phyloP scores from a whole-genome alignment of 495 filamentous ascomycete genomes.

The Venustampulla echinocandica region DNA sequence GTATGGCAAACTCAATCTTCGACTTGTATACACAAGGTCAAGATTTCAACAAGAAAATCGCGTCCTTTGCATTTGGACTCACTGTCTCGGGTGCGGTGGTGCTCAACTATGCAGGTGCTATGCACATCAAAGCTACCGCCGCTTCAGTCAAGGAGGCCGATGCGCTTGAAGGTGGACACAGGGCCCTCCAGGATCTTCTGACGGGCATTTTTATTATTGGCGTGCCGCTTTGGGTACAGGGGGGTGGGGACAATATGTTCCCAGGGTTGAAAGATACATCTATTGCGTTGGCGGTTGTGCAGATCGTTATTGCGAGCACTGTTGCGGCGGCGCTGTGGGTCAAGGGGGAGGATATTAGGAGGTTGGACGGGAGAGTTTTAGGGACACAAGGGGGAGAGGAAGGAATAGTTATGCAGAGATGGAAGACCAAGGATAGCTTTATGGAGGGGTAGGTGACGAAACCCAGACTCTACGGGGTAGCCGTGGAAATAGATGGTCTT shows the following conservation, averaged over 20 bases:
- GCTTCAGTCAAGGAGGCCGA: not conserved
- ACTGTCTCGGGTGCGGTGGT: conserved; percentile 8
- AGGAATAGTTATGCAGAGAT: not conserved
- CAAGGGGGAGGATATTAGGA: conserved; percentile 1
- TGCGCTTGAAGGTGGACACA: not conserved
- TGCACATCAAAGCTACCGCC: not conserved
- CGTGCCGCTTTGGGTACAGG: conserved; percentile 9
- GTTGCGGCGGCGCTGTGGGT: conserved; percentile 6
- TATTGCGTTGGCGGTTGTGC: conserved; percentile 13
- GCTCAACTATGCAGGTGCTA: conserved; percentile 1
- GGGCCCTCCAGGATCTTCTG: conserved; percentile 2
- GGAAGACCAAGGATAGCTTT: conserved; percentile 8
- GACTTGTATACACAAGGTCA: not conserved
- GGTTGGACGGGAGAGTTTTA: conserved; percentile 8
- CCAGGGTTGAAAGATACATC: conserved; percentile 8
- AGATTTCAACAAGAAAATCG: conserved; percentile 1
- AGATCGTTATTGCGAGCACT: conserved; percentile 8
- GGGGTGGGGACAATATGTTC: not conserved
- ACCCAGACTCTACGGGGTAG: not conserved
- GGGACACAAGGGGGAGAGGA: not conserved
- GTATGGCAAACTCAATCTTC: not conserved
- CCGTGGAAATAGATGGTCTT: not conserved
- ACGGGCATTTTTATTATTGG: conserved; percentile 13
- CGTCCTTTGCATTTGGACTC: conserved; percentile 10
- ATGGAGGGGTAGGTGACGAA: not conserved